Evolutionary conservation across 345 rosid species (phyloP).

Genomic region (Salix viminalis): DNA sequence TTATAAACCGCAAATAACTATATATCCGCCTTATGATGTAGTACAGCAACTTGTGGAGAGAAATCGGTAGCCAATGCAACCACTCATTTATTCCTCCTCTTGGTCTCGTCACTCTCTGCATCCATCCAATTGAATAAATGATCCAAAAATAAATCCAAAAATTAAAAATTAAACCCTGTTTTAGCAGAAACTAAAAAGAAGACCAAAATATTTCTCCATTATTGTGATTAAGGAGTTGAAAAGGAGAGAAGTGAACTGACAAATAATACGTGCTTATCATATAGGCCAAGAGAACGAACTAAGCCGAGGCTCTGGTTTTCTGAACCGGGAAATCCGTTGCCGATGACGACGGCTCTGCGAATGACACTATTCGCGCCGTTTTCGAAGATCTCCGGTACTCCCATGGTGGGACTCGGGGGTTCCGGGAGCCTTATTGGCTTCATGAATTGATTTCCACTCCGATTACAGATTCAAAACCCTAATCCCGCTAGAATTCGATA

Average conservation of each 20-base stretch:
- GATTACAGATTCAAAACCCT: neutral
- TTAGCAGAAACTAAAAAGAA: neutral
- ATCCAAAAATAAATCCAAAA: neutral
- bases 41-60: slow-evolving; percentile 65
- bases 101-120: slow-evolving; percentile 88
- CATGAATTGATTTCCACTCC: slow-evolving; percentile 29
- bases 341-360: slow-evolving; percentile 86
- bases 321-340: slow-evolving; percentile 77
- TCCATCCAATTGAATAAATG: neutral
- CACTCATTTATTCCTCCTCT: slow-evolving; percentile 90
- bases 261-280: slow-evolving; percentile 56
- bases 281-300: slow-evolving; percentile 77
- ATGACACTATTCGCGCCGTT: slow-evolving; percentile 67
- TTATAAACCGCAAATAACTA: slow-evolving; percentile 43
- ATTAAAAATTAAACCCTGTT: neutral
- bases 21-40: slow-evolving; percentile 48
- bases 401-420: slow-evolving; percentile 61
- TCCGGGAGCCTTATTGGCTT: slow-evolving; percentile 87
- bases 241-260: slow-evolving; percentile 41
- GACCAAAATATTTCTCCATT: neutral
- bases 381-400: slow-evolving; percentile 89
- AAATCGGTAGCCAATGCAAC: slow-evolving; percentile 91
- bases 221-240: neutral
- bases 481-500: neutral
- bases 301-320: slow-evolving; percentile 91